Evolutionary conservation across 805 yeast genomes (phyloP), one percentile per base, ranked within the genome.

Genomic region (Komagataella kurtzmanii): DNA sequence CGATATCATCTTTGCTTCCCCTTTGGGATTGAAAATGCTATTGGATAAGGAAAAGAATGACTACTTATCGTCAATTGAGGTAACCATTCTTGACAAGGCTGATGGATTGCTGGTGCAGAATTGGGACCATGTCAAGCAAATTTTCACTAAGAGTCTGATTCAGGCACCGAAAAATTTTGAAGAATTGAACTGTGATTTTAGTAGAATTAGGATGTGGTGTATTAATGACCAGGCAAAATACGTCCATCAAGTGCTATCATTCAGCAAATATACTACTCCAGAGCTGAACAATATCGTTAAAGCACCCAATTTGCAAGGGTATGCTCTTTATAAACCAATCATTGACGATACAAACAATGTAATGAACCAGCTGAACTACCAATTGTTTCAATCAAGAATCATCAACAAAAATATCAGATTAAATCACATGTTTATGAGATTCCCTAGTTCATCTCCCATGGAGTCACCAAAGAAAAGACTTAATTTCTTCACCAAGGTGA

Each of bases 81-180:
- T 93, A 3, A 65, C 84, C 49, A 68, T 90, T 17, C 67, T 88
- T 45, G 99, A 93, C 65, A 87, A 86, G 59, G 80, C 93, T 10
- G 89, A 89, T 61, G 86, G 88, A 30, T 73, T 90, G 56, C 85
- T 87, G 61, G 85, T 85, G 85, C 99, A 93, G 67, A 88, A 90
- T 61, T 85, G 97, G 90, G 85, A 85, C 44, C 96, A 91, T 67
- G 75, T 93, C 7, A 66, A 65, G 30, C 81, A 82, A 14, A 75
- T 81, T 5, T 66, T 85, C n/a, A 70, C 83, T 57, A 80, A 81
- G 55, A 81, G 83, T 61, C 57, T 89, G 52, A 89, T 90, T 65
- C 70, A 74, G 52, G 79, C 89, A 48, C 98, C 98, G 5, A 78
- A 79, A 55, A 79, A 83, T 50, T 75, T 75, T 56, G 81, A 85